Percentiles rank a stretch among this genome's conserved stretches.
Conservation (phyloP, 257 asterid species). For the Przewalskia tangutica region DNA sequence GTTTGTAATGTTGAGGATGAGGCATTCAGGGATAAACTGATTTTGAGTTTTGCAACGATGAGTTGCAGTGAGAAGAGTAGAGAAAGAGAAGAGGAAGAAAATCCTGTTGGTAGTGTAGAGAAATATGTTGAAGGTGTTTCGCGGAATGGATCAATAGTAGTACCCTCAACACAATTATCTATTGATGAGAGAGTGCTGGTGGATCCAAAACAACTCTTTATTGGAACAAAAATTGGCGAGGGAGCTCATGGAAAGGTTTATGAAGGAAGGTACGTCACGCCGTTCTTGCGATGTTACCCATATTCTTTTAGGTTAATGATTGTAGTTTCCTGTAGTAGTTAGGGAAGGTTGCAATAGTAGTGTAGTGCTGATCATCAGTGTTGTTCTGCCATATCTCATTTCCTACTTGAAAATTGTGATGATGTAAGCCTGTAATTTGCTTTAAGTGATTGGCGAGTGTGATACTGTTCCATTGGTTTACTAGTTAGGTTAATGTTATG, state of each 20-base stretch:
- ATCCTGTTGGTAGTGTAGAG: constrained; percentile 16
- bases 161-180: constrained; percentile 25
- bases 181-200: constrained; percentile 74
- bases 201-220: constrained; percentile 75
- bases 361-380: background rate
- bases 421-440: background rate
- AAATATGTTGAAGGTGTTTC: constrained; percentile 44
- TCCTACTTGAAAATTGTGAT: constrained; percentile 2
- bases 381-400: background rate
- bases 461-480: constrained; percentile 4
- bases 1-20: constrained; percentile 25
- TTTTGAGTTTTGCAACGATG: constrained; percentile 32
- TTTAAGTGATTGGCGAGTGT: background rate
- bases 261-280: constrained; percentile 69
- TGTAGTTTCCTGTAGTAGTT: background rate
- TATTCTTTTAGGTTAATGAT: background rate
- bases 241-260: constrained; percentile 99
- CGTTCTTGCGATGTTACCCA: background rate
- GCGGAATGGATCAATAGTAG: constrained; percentile 40
- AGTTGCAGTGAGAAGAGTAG: constrained; percentile 58
- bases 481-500: background rate
- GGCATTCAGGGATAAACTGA: constrained; percentile 41
- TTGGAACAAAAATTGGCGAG: constrained; percentile 83
- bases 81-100: constrained; percentile 32
- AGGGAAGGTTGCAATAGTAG: background rate